phyloP scores from a whole-genome alignment of 139 green algal genomes.

The Medakamo hakoo region DNA sequence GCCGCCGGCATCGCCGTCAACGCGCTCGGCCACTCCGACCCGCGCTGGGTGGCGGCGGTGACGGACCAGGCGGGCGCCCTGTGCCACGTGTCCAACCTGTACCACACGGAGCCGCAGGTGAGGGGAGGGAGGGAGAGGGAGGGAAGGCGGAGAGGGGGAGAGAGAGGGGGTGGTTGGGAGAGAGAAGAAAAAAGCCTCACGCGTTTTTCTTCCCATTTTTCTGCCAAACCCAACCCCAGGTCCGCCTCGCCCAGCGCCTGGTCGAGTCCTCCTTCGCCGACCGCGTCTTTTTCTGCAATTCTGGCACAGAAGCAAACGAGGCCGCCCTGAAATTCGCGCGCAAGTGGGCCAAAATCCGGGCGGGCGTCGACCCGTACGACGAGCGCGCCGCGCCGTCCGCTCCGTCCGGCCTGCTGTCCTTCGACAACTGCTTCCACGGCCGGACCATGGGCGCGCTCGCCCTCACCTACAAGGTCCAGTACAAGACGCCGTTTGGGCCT shows the following conservation, averaged over 20 bases:
- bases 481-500: slow-evolving; percentile 89
- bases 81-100: slow-evolving; percentile 89
- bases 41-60: slow-evolving; percentile 67
- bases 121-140: too few species aligned
- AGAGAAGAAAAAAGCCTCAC: too few species aligned
- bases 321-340: slow-evolving; percentile 96
- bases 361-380: slow-evolving; percentile 59
- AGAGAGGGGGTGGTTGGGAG: too few species aligned
- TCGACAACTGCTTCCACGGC: slow-evolving; percentile 90
- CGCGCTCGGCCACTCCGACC: slow-evolving; percentile 74
- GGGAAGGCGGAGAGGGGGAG: too few species aligned
- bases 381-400: slow-evolving; percentile 18
- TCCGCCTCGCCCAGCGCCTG: slow-evolving; percentile 77
- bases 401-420: slow-evolving; percentile 82
- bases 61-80: slow-evolving; percentile 62
- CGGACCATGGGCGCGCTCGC: slow-evolving; percentile 90
- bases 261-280: slow-evolving; percentile 82
- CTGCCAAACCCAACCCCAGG: too few species aligned
- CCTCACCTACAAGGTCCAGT: slow-evolving; percentile 91
- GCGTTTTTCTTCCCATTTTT: too few species aligned
- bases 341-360: slow-evolving; percentile 70
- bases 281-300: slow-evolving; percentile 94
- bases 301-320: slow-evolving; percentile 96
- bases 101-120: slow-evolving; percentile 76
- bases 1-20: slow-evolving; percentile 95